Evolutionary conservation across 2,329 filamentous ascomycete genomes (phyloP), one percentile per base, ranked within the genome.

Genomic region (Waltergamsia citrina): DNA sequence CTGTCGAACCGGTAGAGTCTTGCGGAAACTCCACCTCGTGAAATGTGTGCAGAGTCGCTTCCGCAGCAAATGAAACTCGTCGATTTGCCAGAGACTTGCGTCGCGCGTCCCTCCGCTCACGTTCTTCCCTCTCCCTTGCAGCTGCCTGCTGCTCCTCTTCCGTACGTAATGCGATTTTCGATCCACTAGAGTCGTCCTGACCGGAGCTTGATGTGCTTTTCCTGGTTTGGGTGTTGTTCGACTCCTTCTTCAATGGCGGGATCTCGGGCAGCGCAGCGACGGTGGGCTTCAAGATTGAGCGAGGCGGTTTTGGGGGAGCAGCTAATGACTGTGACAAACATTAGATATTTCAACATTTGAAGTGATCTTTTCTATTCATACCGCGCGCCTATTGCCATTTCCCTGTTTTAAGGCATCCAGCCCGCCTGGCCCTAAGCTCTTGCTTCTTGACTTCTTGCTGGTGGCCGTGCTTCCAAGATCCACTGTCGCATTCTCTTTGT

Each of bases 31-130:
- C 90, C 29, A 95, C 76, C 36, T 92, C 88, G 51, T 96, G 88
- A 71, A 94, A 96, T 1, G 92, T 98, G 54, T 98, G 92, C 23
- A 98, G 69, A 4, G 92, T 98, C 10, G 92, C 92, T 60, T 98
- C 92, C 2, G 92, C 92, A 5, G 92, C 92, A 57, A 98, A 98
- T 0, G 90, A 96, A 22, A 98, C 92, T 51, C 92, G 78, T 49
- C 92, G 78, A 54, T 92, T 94, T 31, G 90, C 87, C 37, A 94
- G 71, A 14, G 88, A 95, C 55, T 96, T 96, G 46, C 92, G 75
- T 42, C 92, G 80, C 29, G 86, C 88, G 54, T 94, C 92, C 46
- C 87, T 74, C 36, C 87, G 74, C 46, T 90, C 80, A 27, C 72
- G 69, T 41, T 84, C 81, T 43, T 85, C 81, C 17, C 77, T 70